Conservation (phyloP, 2,329 filamentous ascomycete species). For the Plectosphaerella cucumerina region DNA sequence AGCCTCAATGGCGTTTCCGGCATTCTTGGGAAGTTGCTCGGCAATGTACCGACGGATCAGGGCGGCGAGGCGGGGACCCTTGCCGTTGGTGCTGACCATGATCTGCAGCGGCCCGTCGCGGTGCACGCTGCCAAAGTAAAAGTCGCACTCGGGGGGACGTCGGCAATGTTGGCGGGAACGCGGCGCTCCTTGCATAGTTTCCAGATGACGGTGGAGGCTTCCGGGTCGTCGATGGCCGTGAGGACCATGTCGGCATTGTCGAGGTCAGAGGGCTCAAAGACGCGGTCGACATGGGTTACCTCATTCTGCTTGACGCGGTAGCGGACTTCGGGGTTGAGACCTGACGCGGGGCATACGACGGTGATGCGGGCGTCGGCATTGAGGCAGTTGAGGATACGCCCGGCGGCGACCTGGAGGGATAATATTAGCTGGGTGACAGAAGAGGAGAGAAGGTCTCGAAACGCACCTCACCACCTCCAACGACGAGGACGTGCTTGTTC, state of each 20-base stretch:
- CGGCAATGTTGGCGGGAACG: constrained; percentile 91
- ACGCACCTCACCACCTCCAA: constrained; percentile 89
- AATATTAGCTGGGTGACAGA: not conserved
- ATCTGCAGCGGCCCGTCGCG: constrained; percentile 93
- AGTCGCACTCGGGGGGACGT: constrained; percentile 97
- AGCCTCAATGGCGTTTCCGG: constrained; percentile 79
- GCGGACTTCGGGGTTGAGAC: constrained; percentile 84
- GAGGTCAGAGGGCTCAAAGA: constrained; percentile 83
- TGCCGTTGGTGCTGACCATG: constrained; percentile 98
- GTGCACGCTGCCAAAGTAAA: constrained; percentile 96
- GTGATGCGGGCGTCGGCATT: constrained; percentile 91
- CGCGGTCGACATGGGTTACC: constrained; percentile 75
- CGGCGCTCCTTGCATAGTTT: constrained; percentile 82
- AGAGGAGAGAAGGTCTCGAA: not conserved
- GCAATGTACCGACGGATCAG: constrained; percentile 83
- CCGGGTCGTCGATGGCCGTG: constrained; percentile 88
- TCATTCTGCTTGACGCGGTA: constrained; percentile 72
- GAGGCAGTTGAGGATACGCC: constrained; percentile 88
- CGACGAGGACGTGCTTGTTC: constrained; percentile 83
- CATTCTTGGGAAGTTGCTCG: constrained; percentile 67
- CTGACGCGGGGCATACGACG: constrained; percentile 73
- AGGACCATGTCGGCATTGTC: constrained; percentile 83
- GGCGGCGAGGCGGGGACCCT: constrained; percentile 86
- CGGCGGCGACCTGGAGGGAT: constrained; percentile 75
- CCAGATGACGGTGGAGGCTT: constrained; percentile 87